Conservation (phyloP, 805 yeast species). For the Saccharomyces eubayanus region DNA sequence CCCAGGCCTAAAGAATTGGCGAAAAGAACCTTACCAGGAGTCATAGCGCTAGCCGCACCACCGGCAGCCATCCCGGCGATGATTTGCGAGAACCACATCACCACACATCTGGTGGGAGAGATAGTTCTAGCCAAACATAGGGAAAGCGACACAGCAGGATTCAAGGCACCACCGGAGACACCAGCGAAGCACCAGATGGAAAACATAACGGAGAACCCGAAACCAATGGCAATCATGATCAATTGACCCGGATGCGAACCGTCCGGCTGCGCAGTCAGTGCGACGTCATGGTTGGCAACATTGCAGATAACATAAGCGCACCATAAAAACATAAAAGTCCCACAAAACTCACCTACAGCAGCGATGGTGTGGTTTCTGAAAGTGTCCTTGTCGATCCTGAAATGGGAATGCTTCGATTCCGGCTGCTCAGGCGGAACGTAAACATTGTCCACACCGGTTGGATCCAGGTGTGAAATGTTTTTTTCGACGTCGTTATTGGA, state of each 20-base stretch:
- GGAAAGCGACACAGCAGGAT: slow-evolving; percentile 79
- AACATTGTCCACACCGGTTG: not conserved
- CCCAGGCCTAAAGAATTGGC: slow-evolving; percentile 68
- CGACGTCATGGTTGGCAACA: slow-evolving; percentile 58
- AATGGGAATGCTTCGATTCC: not conserved
- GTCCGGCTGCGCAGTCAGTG: slow-evolving; percentile 28
- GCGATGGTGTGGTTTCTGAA: slow-evolving; percentile 58
- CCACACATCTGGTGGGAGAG: slow-evolving; percentile 59
- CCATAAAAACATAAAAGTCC: slow-evolving; percentile 80
- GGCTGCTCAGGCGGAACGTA: not conserved
- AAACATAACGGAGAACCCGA: slow-evolving; percentile 72
- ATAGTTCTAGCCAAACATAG: slow-evolving; percentile 66
- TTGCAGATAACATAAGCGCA: slow-evolving; percentile 77
- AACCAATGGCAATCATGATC: slow-evolving; percentile 76
- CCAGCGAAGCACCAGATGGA: slow-evolving; percentile 37
- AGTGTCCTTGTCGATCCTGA: slow-evolving; percentile 37
- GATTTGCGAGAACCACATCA: slow-evolving; percentile 61
- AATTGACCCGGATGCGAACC: slow-evolving; percentile 53
- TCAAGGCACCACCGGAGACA: slow-evolving; percentile 81
- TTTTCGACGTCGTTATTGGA: not conserved
- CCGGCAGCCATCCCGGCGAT: slow-evolving; percentile 90
- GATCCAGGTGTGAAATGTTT: not conserved
- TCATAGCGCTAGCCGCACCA: slow-evolving; percentile 77
- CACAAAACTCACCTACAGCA: slow-evolving; percentile 69
- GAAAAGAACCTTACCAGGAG: slow-evolving; percentile 70